Conservation (phyloP, 805 yeast genomes). For the Kluyveromyces aestuarii region DNA sequence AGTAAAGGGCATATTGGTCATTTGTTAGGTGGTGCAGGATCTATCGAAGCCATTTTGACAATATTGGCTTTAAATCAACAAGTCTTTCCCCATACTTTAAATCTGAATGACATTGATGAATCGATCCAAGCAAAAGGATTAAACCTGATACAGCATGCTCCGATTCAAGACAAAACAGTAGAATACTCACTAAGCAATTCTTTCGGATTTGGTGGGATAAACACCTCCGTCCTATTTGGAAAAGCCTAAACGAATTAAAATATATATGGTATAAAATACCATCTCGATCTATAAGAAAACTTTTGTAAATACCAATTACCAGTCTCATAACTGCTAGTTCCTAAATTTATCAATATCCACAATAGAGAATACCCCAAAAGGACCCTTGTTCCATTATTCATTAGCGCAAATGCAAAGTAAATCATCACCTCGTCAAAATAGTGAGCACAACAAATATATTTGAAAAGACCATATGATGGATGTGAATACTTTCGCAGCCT, state of each 20-base stretch:
- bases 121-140: constrained; percentile 31
- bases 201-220: constrained; percentile 97
- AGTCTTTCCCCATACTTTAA: constrained; percentile 71
- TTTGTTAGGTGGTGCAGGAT: constrained; percentile 91
- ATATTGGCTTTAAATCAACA: constrained; percentile 51
- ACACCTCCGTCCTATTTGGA: constrained; percentile 59
- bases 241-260: constrained; percentile 14
- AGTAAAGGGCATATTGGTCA: constrained; percentile 94
- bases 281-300: constrained; percentile 7
- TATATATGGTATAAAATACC: constrained; percentile 6
- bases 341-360: constrained; percentile 38
- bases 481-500: constrained; percentile 43
- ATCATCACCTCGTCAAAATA: constrained; percentile 57
- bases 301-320: constrained; percentile 34
- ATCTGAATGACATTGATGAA: constrained; percentile 43
- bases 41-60: constrained; percentile 82
- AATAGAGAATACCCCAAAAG: constrained; percentile 11
- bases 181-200: constrained; percentile 72
- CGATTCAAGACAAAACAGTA: constrained; percentile 33
- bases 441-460: constrained; percentile 52
- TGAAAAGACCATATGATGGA: constrained; percentile 46
- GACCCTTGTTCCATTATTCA: constrained; percentile 7
- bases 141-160: constrained; percentile 48
- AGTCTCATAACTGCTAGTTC: constrained; percentile 47
- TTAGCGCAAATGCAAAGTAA: constrained; percentile 32